These are phyloP conservation scores for Sporisorium iseilematis-ciliati DNA, from an alignment of 1,284 basidiomycete genomes.

Conservation along the genomic window DNA sequence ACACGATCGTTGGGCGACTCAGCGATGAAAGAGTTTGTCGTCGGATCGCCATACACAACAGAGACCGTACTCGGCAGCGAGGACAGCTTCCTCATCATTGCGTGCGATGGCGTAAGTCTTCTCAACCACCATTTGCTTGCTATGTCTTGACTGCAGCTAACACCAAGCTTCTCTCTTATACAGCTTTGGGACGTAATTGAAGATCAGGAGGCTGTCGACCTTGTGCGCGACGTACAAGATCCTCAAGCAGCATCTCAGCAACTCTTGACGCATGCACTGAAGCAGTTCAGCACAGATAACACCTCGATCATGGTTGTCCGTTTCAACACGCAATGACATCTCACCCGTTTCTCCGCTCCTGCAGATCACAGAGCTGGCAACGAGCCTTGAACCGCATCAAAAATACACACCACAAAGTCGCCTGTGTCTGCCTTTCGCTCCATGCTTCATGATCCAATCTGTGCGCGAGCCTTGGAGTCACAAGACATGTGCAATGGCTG, in stretches of 20 bases:
- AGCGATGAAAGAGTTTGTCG: slow-evolving; percentile 99
- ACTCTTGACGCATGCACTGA: slow-evolving; percentile 86
- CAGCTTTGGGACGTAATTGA: slow-evolving; percentile 97
- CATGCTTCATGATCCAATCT: too few species aligned
- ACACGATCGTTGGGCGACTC: slow-evolving; percentile 96
- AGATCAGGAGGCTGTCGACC: slow-evolving; percentile 91
- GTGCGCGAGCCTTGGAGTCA: too few species aligned
- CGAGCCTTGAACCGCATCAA: too few species aligned
- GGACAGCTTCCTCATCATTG: slow-evolving; percentile 94
- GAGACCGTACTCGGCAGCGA: slow-evolving; percentile 90
- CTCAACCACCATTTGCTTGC: not conserved
- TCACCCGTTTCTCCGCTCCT: not conserved
- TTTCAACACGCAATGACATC: slow-evolving; percentile 28
- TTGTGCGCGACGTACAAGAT: slow-evolving; percentile 80
- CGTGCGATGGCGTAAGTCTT: slow-evolving; percentile 91
- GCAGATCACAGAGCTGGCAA: not conserved
- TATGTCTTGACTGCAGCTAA: not conserved
- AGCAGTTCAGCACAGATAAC: slow-evolving; percentile 91
- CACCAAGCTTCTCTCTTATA: not conserved
- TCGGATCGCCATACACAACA: slow-evolving; percentile 96
- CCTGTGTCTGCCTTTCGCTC: too few species aligned
- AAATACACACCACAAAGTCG: too few species aligned
- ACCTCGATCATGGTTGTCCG: slow-evolving; percentile 69
- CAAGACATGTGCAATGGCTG: too few species aligned
- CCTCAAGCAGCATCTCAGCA: slow-evolving; percentile 84